Evolutionary conservation across 1,284 basidiomycete species (phyloP), one percentile per base, ranked within the genome.

Genomic region (Ganoderma lingzhi): DNA sequence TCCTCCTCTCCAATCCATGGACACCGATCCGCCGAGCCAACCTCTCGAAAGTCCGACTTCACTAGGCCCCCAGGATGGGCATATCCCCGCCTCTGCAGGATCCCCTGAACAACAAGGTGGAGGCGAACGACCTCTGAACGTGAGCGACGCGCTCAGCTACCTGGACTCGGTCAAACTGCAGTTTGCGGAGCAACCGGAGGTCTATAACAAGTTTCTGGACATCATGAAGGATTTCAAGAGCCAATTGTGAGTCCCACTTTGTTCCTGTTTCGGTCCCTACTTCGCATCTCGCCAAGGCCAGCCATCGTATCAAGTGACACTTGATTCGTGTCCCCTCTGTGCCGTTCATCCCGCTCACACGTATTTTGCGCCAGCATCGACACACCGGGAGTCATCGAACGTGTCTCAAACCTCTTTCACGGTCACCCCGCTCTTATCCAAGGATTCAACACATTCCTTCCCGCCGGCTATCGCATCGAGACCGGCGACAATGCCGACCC

Each of bases 211-310:
- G 67, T 98, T 98, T 80, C 83, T 99, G 77, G 96, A 98, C 77
- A 97, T 98, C 74, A 98, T 98, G 97, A 98, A 99, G 82, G 96
- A 98, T 78, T 97, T 97, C 82, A 97, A 97, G 83, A 93, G 92
- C 68, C 93, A 96, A 76, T 82, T 89, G 96, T 97, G 76, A 77
- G 91, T 85, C 23, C 66, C 41, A 3, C 23, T 19, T 64, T 39
- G 61, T 48, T 15, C 44, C 3, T 44, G 3, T 9, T 17, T n/a
- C 14, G 10, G 15, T n/a, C 8, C 15, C 15, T 15, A 9, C 59
- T 0, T 28, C 15, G 15, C 35, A 9, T 19, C 2, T 35, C 30
- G 55, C 15, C 28, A 32, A 0, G 19, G 19, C 15, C 3, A 19
- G 53, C 56, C 17, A n/a, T 39, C 35, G 19, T 12, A 23, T 41